These are phyloP conservation scores for Aspergillus cavernicola DNA, from an alignment of 495 filamentous ascomycete species.

Conservation along the genomic window DNA sequence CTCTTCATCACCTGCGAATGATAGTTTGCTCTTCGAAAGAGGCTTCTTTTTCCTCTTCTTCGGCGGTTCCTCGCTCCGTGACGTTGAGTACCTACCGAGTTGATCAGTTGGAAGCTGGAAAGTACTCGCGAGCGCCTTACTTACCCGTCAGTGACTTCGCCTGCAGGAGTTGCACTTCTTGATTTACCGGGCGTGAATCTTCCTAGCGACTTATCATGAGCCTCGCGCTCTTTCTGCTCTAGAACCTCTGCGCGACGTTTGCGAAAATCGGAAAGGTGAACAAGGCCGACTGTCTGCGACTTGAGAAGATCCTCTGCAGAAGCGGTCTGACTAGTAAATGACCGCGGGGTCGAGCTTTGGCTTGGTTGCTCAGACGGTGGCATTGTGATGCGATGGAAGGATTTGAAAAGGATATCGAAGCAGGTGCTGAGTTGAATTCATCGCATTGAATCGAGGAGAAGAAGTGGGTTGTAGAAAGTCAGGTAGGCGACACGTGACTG, in stretches of 20 bases:
- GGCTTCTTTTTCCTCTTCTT: conserved; percentile 67
- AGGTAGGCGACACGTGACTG: not conserved
- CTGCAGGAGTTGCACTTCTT: conserved; percentile 49
- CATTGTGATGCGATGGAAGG: conserved; percentile 21
- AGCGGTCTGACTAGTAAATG: conserved; percentile 72
- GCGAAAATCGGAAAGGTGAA: conserved; percentile 89
- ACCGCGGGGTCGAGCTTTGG: conserved; percentile 39
- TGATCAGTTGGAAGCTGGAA: conserved; percentile 30
- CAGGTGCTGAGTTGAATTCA: not conserved
- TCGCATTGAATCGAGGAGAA: not conserved
- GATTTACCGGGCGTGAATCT: conserved; percentile 47
- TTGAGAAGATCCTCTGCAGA: conserved; percentile 90
- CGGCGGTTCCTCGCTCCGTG: conserved; percentile 42
- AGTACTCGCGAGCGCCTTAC: conserved; percentile 24
- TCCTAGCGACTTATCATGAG: conserved; percentile 57
- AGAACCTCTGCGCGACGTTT: conserved; percentile 93
- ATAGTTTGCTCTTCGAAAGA: conserved; percentile 62
- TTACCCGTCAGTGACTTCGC: conserved; percentile 53
- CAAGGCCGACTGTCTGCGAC: conserved; percentile 88
- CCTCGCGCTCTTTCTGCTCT: conserved; percentile 85
- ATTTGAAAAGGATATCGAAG: not conserved
- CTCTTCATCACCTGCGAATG: conserved; percentile 61
- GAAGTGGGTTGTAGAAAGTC: not conserved
- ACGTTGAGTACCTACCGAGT: conserved; percentile 39
- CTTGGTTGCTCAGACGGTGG: conserved; percentile 36